phyloP scores from a whole-genome alignment of 257 asterid species.

The Solanum paucissectum region DNA sequence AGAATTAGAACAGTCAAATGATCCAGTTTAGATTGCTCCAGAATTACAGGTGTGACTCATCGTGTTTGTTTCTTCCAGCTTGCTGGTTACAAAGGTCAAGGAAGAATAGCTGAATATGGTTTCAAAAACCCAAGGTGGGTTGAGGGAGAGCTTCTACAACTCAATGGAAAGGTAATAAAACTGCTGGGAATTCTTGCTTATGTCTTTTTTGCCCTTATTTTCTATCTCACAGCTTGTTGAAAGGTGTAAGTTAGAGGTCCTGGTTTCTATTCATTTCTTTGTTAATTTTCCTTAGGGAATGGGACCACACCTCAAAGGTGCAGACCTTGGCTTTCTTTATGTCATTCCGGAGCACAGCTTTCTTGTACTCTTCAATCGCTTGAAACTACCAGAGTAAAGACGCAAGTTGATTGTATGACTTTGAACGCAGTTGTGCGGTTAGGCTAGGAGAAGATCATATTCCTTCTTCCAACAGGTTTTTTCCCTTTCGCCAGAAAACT shows the following conservation, averaged over 20 bases:
- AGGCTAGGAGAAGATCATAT: not conserved
- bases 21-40: constrained; percentile 2
- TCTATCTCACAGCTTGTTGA: not conserved
- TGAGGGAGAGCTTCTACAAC: constrained; percentile 88
- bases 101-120: constrained; percentile 85
- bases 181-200: not conserved
- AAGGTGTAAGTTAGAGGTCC: not conserved
- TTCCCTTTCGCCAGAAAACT: not conserved
- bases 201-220: not conserved
- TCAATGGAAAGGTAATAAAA: constrained; percentile 68
- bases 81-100: constrained; percentile 87
- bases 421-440: not conserved
- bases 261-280: not conserved
- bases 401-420: not conserved
- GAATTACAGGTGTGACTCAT: not conserved
- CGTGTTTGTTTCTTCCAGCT: constrained; percentile 31
- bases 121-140: constrained; percentile 86
- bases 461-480: not conserved
- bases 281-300: constrained; percentile 41
- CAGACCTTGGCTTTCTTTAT: constrained; percentile 90
- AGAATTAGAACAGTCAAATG: not conserved
- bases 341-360: constrained; percentile 86
- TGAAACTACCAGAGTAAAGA: constrained; percentile 67
- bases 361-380: constrained; percentile 81
- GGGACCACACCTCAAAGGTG: constrained; percentile 77